Percentiles rank a stretch among this genome's conserved stretches.
phyloP scores from a whole-genome alignment of 768 basidiomycete species.

The Mycena galopus region DNA sequence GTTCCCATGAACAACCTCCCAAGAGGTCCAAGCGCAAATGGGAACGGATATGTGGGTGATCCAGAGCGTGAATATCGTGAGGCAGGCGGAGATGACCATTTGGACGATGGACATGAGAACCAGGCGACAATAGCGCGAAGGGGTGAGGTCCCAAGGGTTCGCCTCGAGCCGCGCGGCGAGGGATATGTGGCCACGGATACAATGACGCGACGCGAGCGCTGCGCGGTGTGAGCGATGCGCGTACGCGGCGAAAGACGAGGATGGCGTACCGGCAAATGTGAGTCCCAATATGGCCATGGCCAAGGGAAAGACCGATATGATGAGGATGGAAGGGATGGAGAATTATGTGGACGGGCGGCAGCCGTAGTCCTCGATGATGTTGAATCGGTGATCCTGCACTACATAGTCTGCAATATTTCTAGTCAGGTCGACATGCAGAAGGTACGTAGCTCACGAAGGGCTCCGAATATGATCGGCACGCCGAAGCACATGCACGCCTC shows the following conservation, averaged over 20 bases:
- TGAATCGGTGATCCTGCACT: too few relatives aligned
- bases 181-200: conserved; percentile 45
- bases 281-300: conserved; percentile 47
- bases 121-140: conserved; percentile 69
- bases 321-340: conserved; percentile 48
- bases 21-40: too few relatives aligned
- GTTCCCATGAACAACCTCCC: too few relatives aligned
- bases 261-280: conserved; percentile 39
- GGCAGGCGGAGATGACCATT: too few relatives aligned
- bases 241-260: neutral
- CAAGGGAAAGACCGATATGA: conserved; percentile 52
- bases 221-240: neutral
- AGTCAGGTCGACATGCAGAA: too few relatives aligned
- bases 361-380: conserved; percentile 52
- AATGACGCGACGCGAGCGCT: conserved; percentile 49
- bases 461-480: too few relatives aligned
- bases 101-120: conserved; percentile 47
- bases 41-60: too few relatives aligned
- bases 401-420: too few relatives aligned
- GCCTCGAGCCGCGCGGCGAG: conserved; percentile 46
- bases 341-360: conserved; percentile 52
- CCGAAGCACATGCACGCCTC: too few relatives aligned
- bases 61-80: too few relatives aligned
- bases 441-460: too few relatives aligned
- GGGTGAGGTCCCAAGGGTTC: conserved; percentile 39